phyloP scores from a whole-genome alignment of 1,139 yeast species.

The Zygoascus sp. region DNA sequence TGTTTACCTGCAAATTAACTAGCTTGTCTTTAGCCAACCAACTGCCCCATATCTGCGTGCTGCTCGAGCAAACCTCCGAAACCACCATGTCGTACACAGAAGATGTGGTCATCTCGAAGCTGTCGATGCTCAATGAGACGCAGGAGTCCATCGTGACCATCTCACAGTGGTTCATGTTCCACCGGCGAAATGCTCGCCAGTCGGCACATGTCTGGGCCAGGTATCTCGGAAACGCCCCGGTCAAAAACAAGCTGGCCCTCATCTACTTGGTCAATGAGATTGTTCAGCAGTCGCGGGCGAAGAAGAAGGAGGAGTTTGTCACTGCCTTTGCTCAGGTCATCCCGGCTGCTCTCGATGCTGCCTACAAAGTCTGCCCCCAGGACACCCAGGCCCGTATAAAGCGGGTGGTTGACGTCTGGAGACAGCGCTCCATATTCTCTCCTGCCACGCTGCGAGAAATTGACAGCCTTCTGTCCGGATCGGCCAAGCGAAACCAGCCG shows the following conservation, averaged over 20 bases:
- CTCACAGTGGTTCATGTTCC: constrained; percentile 79
- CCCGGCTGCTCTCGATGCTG: constrained; percentile 36
- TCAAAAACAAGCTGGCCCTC: constrained; percentile 50
- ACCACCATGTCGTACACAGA: constrained; percentile 56
- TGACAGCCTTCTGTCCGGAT: constrained; percentile 22
- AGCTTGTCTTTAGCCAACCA: background rate
- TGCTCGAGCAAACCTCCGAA: background rate
- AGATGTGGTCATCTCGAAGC: constrained; percentile 51
- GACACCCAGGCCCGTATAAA: constrained; percentile 51
- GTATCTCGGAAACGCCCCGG: constrained; percentile 39
- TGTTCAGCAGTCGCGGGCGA: constrained; percentile 72
- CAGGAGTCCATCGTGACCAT: constrained; percentile 80
- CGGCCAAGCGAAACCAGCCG: background rate
- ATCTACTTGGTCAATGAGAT: constrained; percentile 79
- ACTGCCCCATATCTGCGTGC: background rate
- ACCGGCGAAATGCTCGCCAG: constrained; percentile 58
- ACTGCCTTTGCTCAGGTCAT: constrained; percentile 49
- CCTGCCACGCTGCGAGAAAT: constrained; percentile 43
- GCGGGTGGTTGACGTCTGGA: constrained; percentile 72
- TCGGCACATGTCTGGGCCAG: constrained; percentile 62
- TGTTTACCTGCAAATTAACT: background rate
- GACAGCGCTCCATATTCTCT: constrained; percentile 57
- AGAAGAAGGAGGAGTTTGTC: constrained; percentile 56
- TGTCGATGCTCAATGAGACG: constrained; percentile 62
- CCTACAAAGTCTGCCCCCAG: constrained; percentile 31